Percentiles rank a stretch among this genome's conserved stretches.
These are phyloP conservation scores for Trapa bicornis DNA, from an alignment of 345 rosid species.

Conservation along the genomic window DNA sequence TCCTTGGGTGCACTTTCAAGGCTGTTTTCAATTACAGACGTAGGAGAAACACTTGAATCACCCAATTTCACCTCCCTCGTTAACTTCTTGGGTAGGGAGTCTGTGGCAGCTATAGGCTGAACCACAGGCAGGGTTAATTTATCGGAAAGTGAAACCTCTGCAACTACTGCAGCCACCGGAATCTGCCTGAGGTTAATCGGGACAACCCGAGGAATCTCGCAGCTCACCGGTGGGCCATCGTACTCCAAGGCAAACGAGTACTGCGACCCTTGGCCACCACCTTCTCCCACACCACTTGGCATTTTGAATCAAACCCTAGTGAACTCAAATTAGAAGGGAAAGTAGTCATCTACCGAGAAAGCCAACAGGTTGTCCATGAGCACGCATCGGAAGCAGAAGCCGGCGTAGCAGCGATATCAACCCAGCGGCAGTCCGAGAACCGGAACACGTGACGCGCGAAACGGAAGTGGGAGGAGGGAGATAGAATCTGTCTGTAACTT, in stretches of 20 bases:
- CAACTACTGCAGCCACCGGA: constrained; percentile 91
- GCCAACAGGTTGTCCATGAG: background rate
- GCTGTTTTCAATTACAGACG: constrained; percentile 35
- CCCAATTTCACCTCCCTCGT: constrained; percentile 31
- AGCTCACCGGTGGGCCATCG: constrained; percentile 70
- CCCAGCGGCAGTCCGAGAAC: background rate
- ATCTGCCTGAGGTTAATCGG: constrained; percentile 76
- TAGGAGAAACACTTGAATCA: constrained; percentile 54
- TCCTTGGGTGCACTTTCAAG: constrained; percentile 10
- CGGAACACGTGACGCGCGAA: background rate
- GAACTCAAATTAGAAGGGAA: background rate
- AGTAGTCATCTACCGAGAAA: background rate
- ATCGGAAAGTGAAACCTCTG: constrained; percentile 48
- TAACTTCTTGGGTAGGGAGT: constrained; percentile 27
- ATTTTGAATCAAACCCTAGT: constrained; percentile 9
- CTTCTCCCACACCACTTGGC: constrained; percentile 21
- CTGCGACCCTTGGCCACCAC: constrained; percentile 27
- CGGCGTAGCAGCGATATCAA: background rate
- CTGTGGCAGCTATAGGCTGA: constrained; percentile 54
- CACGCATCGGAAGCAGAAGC: background rate
- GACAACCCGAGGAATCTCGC: constrained; percentile 76
- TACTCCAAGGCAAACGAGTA: constrained; percentile 83
- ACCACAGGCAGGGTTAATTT: constrained; percentile 63
- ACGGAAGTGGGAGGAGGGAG: background rate
- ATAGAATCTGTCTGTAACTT: background rate